Percentiles rank a stretch among this genome's conserved stretches.
These are phyloP conservation scores for Corinectria fuckeliana DNA, from an alignment of 2,329 filamentous ascomycete species.

Conservation along the genomic window DNA sequence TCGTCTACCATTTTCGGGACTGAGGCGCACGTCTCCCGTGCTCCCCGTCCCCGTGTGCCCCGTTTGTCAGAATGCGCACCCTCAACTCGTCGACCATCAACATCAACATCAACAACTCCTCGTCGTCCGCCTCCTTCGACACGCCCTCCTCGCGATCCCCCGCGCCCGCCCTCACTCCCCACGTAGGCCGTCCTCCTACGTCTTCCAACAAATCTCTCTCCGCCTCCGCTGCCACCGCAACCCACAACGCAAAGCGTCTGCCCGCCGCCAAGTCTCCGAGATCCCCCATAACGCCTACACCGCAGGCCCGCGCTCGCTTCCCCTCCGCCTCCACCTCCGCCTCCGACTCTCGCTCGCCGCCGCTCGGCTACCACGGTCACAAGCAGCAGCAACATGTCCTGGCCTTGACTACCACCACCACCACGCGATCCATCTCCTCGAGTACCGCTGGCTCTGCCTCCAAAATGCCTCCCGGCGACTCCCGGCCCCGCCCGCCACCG, in stretches of 20 bases:
- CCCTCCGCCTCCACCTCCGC: constrained; percentile 31
- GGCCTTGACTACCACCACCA: constrained; percentile 41
- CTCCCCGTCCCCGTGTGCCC: constrained; percentile 21
- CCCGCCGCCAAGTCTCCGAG: constrained; percentile 27
- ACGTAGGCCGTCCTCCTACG: constrained; percentile 20
- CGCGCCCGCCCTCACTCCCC: constrained; percentile 17
- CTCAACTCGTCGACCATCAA: constrained; percentile 30
- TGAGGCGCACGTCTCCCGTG: constrained; percentile 10
- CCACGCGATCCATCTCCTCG: constrained; percentile 36
- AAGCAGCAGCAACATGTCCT: constrained; percentile 40
- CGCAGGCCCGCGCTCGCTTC: constrained; percentile 30
- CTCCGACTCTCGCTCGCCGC: constrained; percentile 27
- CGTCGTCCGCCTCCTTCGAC: constrained; percentile 27
- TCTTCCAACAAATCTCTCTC: constrained; percentile 9
- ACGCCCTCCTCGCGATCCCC: constrained; percentile 28
- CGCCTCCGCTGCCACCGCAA: constrained; percentile 15
- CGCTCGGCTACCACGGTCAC: constrained; percentile 31
- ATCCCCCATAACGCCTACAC: constrained; percentile 12
- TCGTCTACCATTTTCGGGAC: constrained; percentile 18
- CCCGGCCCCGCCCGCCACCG: constrained; percentile 70
- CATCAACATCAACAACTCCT: constrained; percentile 29
- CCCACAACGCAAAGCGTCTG: constrained; percentile 23
- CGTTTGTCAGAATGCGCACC: constrained; percentile 37
- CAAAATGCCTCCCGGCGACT: constrained; percentile 57
- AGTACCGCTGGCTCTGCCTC: constrained; percentile 31